Evolutionary conservation across 73 alveolate genomes (phyloP), one percentile per base, ranked within the genome.

Genomic region (Tetrahymena borealis): DNA sequence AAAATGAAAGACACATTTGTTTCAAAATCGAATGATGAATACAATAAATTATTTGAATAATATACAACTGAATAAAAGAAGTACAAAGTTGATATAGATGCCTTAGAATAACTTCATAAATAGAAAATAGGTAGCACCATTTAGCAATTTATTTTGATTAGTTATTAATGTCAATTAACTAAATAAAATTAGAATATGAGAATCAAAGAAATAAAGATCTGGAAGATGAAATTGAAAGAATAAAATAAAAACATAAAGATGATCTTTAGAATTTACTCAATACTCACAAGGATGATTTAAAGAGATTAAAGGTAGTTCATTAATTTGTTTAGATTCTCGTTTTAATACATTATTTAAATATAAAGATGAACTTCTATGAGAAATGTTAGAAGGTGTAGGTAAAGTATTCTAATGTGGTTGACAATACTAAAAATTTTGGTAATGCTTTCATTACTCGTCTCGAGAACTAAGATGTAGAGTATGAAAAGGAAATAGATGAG

Each of bases 401-500:
- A 0, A 93, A 93, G 79, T 93, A 93, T 36, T 85, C 93, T 12
- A 93, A 90, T 79, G 95, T 93, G 7, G 95, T 93, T 35, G 95
- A 93, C 39, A 93, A 93, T 85, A 92, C 95, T 32, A 93, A 93
- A 93, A 93, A 93, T 33, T 93, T 79, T 93, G 95, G 95, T 40
- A 93, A 91, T 4, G 95, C 95, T 0, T 93, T 93, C 41, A 93
- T 93, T 40, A 41, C 90, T 15, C 90, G 95, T 79, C 39, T 93
- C 38, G 95, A 93, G 40, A 93, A 93, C 39, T 90, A 93, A 40
- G 95, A 93, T 39, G 95, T 92, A 31, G 95, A 93, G 39, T 93
- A 93, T 85, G 95, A 93, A 36, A 93, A 93, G 78, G 95, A 93
- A 39, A 93, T 93, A 32, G 95, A 93, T 85, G 95, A 93, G 39